A percentile compares a stretch with the other conserved stretches of the same genome.
Conservation (phyloP, 331 rosid genomes). For the Quercus lobata region DNA sequence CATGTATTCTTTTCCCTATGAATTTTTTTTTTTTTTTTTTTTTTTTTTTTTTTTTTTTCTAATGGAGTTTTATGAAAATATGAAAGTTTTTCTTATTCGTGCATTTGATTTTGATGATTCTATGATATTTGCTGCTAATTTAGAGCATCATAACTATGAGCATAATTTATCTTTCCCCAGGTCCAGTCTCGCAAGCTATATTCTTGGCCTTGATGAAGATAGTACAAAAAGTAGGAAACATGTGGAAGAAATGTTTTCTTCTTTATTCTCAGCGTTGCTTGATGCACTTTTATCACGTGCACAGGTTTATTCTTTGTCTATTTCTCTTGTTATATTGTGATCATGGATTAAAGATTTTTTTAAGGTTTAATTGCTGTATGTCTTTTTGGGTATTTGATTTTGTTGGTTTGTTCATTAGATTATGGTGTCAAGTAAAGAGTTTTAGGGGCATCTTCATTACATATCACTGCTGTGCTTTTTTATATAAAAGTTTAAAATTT, state of each 20-base stretch:
- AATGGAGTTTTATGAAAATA: conserved; percentile 1
- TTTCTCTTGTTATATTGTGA: conserved; percentile 11
- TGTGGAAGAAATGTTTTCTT: conserved; percentile 61
- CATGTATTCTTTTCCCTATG: not conserved
- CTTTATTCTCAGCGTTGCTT: conserved; percentile 77
- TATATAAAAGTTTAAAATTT: not conserved
- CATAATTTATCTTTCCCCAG: conserved; percentile 41
- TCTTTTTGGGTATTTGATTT: not conserved
- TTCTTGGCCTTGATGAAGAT: conserved; percentile 77
- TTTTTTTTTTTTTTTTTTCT: not conserved
- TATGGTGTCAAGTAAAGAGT: not conserved
- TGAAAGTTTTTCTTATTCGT: not conserved
- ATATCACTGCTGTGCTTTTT: not conserved
- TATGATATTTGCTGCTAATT: not conserved
- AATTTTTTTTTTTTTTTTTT: not conserved
- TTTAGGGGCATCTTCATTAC: not conserved
- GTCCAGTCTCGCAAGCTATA: conserved; percentile 83
- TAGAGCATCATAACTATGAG: conserved; percentile 5
- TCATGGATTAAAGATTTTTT: not conserved
- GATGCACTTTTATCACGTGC: conserved; percentile 82
- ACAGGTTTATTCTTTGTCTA: conserved; percentile 64
- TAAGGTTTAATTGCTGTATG: not conserved
- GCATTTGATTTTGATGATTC: not conserved
- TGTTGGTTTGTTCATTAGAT: not conserved
- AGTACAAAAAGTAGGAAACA: conserved; percentile 49